These are phyloP conservation scores for Leccinellum luteum DNA, from an alignment of 768 basidiomycete species.

Conservation along the genomic window DNA sequence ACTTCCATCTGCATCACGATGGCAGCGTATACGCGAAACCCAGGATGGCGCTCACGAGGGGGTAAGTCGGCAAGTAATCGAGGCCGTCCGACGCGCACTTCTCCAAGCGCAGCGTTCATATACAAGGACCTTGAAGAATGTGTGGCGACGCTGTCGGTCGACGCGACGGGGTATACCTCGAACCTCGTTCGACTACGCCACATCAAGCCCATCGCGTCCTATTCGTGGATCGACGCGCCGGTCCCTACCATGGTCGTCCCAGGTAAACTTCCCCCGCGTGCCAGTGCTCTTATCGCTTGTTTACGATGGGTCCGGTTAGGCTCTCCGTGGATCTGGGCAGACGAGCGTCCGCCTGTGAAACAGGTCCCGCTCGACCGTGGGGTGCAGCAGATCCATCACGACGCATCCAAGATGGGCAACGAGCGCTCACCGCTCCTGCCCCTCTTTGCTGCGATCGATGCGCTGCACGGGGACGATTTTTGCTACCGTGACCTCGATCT, in stretches of 20 bases:
- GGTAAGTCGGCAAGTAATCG: slow-evolving; percentile 11
- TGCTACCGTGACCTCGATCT: slow-evolving; percentile 37
- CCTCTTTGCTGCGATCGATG: slow-evolving; percentile 58
- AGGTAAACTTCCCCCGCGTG: slow-evolving; percentile 33
- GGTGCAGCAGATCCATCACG: slow-evolving; percentile 52
- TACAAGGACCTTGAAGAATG: slow-evolving; percentile 21
- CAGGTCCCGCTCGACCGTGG: slow-evolving; percentile 55
- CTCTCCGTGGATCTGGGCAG: slow-evolving; percentile 57
- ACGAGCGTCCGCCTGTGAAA: slow-evolving; percentile 47
- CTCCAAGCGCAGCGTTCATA: slow-evolving; percentile 12
- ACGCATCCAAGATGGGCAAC: slow-evolving; percentile 43
- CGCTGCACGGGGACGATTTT: slow-evolving; percentile 25
- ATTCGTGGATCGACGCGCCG: slow-evolving; percentile 47
- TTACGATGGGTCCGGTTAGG: slow-evolving; percentile 16
- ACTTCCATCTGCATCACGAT: slow-evolving; percentile 7
- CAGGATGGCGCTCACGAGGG: slow-evolving; percentile 12
- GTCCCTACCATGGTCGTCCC: slow-evolving; percentile 53
- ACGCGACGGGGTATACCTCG: slow-evolving; percentile 7
- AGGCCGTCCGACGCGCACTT: neutral
- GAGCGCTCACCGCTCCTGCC: slow-evolving; percentile 44
- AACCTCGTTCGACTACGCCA: slow-evolving; percentile 35
- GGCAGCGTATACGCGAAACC: slow-evolving; percentile 15
- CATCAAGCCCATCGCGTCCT: slow-evolving; percentile 47
- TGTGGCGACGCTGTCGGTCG: slow-evolving; percentile 17
- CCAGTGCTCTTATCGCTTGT: neutral